Evolutionary conservation across 495 filamentous ascomycete species (phyloP), one percentile per base, ranked within the genome.

Genomic region (Neurospora sp.): DNA sequence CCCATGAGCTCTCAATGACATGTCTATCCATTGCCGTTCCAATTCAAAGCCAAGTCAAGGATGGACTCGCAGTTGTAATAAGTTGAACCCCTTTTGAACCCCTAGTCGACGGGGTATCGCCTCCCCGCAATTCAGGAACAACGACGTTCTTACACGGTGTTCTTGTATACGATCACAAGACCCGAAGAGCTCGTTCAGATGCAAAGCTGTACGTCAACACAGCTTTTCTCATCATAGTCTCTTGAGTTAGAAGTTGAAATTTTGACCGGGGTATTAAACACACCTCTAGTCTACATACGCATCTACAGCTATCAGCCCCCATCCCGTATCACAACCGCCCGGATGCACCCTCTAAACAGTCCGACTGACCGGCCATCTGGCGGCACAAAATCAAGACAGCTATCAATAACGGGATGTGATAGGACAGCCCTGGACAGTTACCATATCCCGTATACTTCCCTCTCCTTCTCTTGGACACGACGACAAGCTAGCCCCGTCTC

Each of bases 281-380:
- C 48, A 59, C n/a, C n/a, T 61, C 6, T 27, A 2, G 27, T 2
- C 27, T 17, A 61, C 20, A 22, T 22, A 22, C 22, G 10, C 53
- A 35, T 61, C 53, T 61, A 61, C 53, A 61, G 22, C 35, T 35
- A 75, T 78, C 78, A 79, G 76, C 70, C 69, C 40, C 76, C 73
- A 68, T 70, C 37, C 69, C 71, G 72, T 70, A 73, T 73, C 76
- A 74, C 73, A 73, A 70, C 71, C 73, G 74, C 53, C 53, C 4
- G 53, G 53, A 61, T 61, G 53, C 53, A 61, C 53, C 53, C n/a
- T 31, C 53, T 35, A 61, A 61, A 61, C 53, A 61, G 35, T 35
- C 27, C 53, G 53, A 61, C 53, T 61, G 53, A 61, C 27, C 53
- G 12, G 53, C 53, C 53, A 17, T 17, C 53, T 61, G 53, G 53